phyloP scores from a whole-genome alignment of 352 stramenopile genomes.

The Pythium aquatile region DNA sequence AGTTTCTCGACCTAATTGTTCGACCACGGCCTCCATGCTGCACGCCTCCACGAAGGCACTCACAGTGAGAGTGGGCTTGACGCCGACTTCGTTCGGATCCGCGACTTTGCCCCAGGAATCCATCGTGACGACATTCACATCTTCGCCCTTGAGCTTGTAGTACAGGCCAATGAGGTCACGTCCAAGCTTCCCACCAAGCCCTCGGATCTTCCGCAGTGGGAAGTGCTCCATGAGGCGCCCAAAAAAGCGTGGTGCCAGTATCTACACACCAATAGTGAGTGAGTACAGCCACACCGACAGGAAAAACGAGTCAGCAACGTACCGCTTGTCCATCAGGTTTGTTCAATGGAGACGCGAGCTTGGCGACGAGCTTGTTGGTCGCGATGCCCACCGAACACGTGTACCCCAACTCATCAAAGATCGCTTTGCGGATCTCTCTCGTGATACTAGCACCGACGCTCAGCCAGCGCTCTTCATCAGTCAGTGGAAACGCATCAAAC shows the following conservation, averaged over 20 bases:
- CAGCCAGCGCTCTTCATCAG: conserved; percentile 59
- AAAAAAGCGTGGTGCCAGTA: conserved; percentile 67
- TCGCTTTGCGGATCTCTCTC: conserved; percentile 62
- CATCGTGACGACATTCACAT: conserved; percentile 18
- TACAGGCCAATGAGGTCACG: conserved; percentile 66
- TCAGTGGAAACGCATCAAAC: conserved; percentile 53
- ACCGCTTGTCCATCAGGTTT: conserved; percentile 80
- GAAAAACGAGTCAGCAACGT: not conserved
- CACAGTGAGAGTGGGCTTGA: conserved; percentile 36
- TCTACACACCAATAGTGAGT: conserved; percentile 19
- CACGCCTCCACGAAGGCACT: conserved; percentile 54
- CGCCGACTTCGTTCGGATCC: conserved; percentile 16
- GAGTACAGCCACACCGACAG: not conserved
- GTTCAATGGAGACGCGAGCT: conserved; percentile 76
- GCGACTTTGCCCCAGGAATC: conserved; percentile 25
- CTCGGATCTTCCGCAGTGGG: conserved; percentile 68
- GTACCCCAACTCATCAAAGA: conserved; percentile 67
- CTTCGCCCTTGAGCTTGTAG: conserved; percentile 36
- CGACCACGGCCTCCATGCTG: conserved; percentile 46
- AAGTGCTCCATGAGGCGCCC: conserved; percentile 63
- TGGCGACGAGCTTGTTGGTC: conserved; percentile 76
- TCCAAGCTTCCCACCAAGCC: conserved; percentile 76
- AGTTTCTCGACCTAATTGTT: conserved; percentile 59
- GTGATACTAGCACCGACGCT: conserved; percentile 64
- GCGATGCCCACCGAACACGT: conserved; percentile 81